Conservation (phyloP, 2,329 filamentous ascomycete species). For the Ophiostoma sp. region DNA sequence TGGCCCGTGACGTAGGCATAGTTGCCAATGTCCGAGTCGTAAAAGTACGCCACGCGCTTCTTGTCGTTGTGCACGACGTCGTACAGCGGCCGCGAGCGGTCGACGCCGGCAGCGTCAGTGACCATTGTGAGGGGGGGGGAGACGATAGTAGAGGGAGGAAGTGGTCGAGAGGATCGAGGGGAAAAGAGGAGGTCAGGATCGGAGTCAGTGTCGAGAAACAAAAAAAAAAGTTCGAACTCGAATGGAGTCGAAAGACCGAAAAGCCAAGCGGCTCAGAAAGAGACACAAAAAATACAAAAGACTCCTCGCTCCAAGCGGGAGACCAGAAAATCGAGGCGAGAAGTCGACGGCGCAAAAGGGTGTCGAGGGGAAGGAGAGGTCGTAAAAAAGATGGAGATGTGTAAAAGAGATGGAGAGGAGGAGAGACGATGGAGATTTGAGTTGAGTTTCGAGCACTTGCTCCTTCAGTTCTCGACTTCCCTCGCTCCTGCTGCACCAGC, state of each 20-base stretch:
- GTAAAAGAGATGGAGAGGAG: background rate
- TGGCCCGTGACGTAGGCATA: slow-evolving; percentile 96
- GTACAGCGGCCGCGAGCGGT: slow-evolving; percentile 49
- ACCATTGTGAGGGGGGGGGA: slow-evolving; percentile 27
- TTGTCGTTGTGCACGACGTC: slow-evolving; percentile 46
- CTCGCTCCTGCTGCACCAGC: slow-evolving; percentile 9
- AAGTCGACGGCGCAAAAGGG: background rate
- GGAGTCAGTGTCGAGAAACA: background rate
- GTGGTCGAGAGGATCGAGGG: background rate
- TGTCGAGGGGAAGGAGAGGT: background rate
- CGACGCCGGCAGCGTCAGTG: slow-evolving; percentile 40
- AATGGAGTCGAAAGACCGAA: background rate
- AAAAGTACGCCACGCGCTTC: slow-evolving; percentile 96
- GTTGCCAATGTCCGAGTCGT: slow-evolving; percentile 97
- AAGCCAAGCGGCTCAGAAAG: background rate
- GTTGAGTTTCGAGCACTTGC: background rate
- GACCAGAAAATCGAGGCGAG: background rate
- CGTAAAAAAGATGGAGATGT: background rate
- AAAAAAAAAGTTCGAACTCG: background rate
- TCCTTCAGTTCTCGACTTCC: slow-evolving; percentile 7
- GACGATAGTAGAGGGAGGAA: background rate
- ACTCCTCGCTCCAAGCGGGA: slow-evolving; percentile 1
- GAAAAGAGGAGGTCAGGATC: background rate
- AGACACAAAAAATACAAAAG: background rate
- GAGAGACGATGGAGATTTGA: background rate